Evolutionary conservation across 495 filamentous ascomycete genomes (phyloP).

Genomic region (Talaromyces wortmannii): DNA sequence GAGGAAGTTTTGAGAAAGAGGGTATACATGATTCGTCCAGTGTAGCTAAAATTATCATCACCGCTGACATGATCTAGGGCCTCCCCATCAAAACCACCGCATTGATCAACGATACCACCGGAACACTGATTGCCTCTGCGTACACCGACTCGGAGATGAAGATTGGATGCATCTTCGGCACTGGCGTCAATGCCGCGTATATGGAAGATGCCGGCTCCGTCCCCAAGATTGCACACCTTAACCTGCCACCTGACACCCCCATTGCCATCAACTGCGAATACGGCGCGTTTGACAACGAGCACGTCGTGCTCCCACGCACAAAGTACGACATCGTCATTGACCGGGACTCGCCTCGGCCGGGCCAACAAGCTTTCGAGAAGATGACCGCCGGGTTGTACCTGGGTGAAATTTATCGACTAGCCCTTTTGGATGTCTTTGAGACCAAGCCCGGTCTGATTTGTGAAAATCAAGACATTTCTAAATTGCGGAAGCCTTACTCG

Average conservation of each 20-base stretch:
- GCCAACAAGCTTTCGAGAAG: constrained; percentile 96
- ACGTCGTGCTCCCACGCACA: constrained; percentile 83
- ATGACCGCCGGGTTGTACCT: constrained; percentile 96
- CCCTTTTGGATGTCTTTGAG: constrained; percentile 78
- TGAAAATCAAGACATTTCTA: constrained; percentile 68
- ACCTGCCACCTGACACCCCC: constrained; percentile 79
- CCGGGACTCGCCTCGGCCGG: constrained; percentile 86
- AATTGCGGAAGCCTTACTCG: constrained; percentile 74
- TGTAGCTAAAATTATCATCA: not conserved
- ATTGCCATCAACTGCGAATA: constrained; percentile 99
- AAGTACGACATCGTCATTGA: constrained; percentile 80
- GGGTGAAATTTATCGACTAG: constrained; percentile 89
- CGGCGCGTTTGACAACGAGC: constrained; percentile 97
- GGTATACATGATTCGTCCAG: constrained; percentile 37
- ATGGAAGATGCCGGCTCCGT: constrained; percentile 90
- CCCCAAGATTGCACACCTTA: constrained; percentile 90
- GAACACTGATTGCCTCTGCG: constrained; percentile 95
- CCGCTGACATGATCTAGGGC: constrained; percentile 38
- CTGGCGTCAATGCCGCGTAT: constrained; percentile 96
- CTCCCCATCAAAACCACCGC: constrained; percentile 91
- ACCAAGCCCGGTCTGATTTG: constrained; percentile 74
- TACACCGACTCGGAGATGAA: constrained; percentile 90
- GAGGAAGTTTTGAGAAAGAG: constrained; percentile 74
- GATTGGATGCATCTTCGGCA: constrained; percentile 98
- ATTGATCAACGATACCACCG: constrained; percentile 95